These are phyloP conservation scores for Penicillium alfredii DNA, from an alignment of 495 filamentous ascomycete genomes.

Conservation along the genomic window DNA sequence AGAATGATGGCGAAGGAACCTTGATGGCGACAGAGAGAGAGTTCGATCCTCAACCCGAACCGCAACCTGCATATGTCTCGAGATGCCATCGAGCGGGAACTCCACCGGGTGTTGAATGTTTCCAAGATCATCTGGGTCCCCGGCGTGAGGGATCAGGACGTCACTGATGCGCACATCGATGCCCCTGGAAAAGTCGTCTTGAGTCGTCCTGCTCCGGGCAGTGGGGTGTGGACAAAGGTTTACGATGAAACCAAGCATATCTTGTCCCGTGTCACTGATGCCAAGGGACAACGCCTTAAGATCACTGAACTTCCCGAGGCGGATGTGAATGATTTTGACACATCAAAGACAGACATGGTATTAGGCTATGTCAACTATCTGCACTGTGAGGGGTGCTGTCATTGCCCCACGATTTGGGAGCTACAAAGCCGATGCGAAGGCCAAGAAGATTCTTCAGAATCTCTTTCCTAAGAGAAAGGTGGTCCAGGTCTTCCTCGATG, in stretches of 20 bases:
- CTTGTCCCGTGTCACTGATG: not conserved
- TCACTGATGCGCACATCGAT: slow-evolving; percentile 4
- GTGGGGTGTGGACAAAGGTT: slow-evolving; percentile 2
- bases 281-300: slow-evolving; percentile 1
- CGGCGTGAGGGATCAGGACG: not conserved
- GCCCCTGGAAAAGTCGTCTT: slow-evolving; percentile 2
- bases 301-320: slow-evolving; percentile 1
- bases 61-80: not conserved
- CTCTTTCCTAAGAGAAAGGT: not conserved
- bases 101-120: not conserved
- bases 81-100: not conserved
- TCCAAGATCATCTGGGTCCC: slow-evolving; percentile 5
- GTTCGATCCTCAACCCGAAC: slow-evolving; percentile 1
- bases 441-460: not conserved
- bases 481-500: slow-evolving; percentile 1
- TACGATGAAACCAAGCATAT: slow-evolving; percentile 2
- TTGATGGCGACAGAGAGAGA: slow-evolving; percentile 4
- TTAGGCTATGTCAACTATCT: slow-evolving; percentile 4
- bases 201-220: not conserved
- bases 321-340: slow-evolving; percentile 1
- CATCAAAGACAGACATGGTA: not conserved
- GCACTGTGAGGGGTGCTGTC: not conserved
- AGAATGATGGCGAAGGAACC: slow-evolving; percentile 3
- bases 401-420: slow-evolving; percentile 2
- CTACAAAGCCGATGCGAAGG: not conserved